These are phyloP conservation scores for Penicillium cinerascens DNA, from an alignment of 495 filamentous ascomycete genomes.

Conservation along the genomic window DNA sequence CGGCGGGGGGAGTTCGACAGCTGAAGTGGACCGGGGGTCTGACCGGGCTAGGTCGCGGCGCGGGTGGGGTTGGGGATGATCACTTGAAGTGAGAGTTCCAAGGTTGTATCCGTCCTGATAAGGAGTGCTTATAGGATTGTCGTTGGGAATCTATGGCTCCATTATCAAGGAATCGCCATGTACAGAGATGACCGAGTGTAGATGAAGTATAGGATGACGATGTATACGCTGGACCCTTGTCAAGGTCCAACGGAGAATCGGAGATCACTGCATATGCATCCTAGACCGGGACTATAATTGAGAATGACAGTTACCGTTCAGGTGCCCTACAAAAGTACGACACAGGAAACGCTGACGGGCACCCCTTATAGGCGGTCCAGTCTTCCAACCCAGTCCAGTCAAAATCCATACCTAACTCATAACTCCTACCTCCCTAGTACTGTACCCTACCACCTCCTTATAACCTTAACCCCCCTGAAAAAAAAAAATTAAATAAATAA, in stretches of 20 bases:
- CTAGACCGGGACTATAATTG: background rate
- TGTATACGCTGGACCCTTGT: background rate
- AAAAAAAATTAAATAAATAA: background rate
- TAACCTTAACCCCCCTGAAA: background rate
- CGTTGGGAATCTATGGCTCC: too few relatives aligned
- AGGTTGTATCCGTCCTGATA: too few relatives aligned
- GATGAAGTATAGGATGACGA: background rate
- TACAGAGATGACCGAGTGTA: too few relatives aligned
- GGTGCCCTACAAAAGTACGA: too few relatives aligned
- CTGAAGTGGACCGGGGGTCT: slow-evolving; percentile 1
- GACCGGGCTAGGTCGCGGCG: slow-evolving; percentile 1
- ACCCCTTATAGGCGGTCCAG: too few relatives aligned
- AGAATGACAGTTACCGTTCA: background rate
- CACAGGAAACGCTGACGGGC: too few relatives aligned
- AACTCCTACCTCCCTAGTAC: background rate
- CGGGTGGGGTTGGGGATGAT: background rate
- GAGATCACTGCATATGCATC: background rate
- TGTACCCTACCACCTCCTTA: background rate
- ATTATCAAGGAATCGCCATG: too few relatives aligned
- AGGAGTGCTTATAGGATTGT: too few relatives aligned
- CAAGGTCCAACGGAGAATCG: background rate
- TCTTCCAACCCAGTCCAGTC: too few relatives aligned
- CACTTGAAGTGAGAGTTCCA: background rate
- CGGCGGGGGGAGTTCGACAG: slow-evolving; percentile 4
- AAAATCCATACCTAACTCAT: too few relatives aligned